A percentile compares a stretch with the other conserved stretches of the same genome.
Conservation (phyloP, 2,329 filamentous ascomycete genomes). For the Aspergillus awamori region DNA sequence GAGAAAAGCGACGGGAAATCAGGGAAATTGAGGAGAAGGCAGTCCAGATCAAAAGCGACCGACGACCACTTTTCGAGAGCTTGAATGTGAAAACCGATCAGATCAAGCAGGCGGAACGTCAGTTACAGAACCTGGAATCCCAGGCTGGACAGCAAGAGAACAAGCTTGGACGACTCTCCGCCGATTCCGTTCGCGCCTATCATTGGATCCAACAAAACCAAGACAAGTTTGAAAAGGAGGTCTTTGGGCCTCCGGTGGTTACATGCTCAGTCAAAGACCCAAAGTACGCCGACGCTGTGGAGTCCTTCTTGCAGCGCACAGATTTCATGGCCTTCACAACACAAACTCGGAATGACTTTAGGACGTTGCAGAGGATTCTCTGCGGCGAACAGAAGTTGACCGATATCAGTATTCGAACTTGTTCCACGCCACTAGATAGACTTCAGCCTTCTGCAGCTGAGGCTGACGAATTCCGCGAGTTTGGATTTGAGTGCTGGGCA, state of each 20-base stretch:
- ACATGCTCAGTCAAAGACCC: conserved; percentile 77
- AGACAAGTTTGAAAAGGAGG: conserved; percentile 69
- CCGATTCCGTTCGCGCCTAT: conserved; percentile 72
- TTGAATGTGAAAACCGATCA: conserved; percentile 40
- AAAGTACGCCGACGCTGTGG: conserved; percentile 64
- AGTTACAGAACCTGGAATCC: conserved; percentile 67
- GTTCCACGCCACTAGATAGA: conserved; percentile 55
- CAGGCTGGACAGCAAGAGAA: conserved; percentile 72
- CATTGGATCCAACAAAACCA: conserved; percentile 78
- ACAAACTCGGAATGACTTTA: conserved; percentile 75
- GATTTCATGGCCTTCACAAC: conserved; percentile 70
- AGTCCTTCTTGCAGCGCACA: conserved; percentile 56
- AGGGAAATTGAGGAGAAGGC: conserved; percentile 46
- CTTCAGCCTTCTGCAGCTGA: conserved; percentile 59
- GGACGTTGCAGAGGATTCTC: conserved; percentile 68
- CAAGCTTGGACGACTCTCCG: conserved; percentile 63
- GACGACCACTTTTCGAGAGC: conserved; percentile 33
- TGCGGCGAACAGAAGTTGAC: conserved; percentile 66
- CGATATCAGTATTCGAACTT: conserved; percentile 71
- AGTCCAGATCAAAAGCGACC: conserved; percentile 44
- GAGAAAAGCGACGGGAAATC: conserved; percentile 54
- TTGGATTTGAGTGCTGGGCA: conserved; percentile 78
- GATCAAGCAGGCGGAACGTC: conserved; percentile 48
- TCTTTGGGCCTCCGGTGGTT: conserved; percentile 80
- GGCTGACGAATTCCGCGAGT: conserved; percentile 56